phyloP scores from a whole-genome alignment of 2,329 filamentous ascomycete species.

The Neoarthrinium moseri region DNA sequence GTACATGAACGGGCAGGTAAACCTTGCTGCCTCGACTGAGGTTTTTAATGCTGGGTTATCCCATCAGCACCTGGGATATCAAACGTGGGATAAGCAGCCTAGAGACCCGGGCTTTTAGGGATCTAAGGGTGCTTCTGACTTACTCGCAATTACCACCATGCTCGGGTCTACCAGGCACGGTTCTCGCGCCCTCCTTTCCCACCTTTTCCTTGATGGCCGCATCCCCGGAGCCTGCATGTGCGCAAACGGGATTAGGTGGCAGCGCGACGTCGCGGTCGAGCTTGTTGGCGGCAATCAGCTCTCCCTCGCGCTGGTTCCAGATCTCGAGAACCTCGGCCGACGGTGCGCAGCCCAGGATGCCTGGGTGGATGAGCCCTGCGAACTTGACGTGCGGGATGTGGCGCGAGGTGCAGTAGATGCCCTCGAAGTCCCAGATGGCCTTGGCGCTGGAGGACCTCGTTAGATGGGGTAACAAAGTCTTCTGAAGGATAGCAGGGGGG shows the following conservation, averaged over 20 bases:
- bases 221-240: constrained; percentile 67
- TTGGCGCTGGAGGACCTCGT: too few relatives aligned
- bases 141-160: constrained; percentile 85
- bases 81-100: background rate
- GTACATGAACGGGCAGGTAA: constrained; percentile 83
- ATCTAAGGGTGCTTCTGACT: constrained; percentile 9
- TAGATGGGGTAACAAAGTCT: too few relatives aligned
- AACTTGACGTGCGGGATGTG: constrained; percentile 89
- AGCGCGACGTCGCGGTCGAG: constrained; percentile 72
- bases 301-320: constrained; percentile 82
- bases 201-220: constrained; percentile 63
- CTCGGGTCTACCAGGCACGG: constrained; percentile 80
- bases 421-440: constrained; percentile 58
- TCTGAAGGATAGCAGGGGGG: too few relatives aligned
- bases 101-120: too few relatives aligned
- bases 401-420: constrained; percentile 69
- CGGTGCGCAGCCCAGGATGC: constrained; percentile 87
- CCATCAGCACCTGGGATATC: constrained; percentile 13
- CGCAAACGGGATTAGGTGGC: constrained; percentile 69
- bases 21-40: constrained; percentile 76
- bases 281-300: constrained; percentile 70
- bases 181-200: constrained; percentile 76
- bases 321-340: constrained; percentile 72
- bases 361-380: constrained; percentile 85
- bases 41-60: constrained; percentile 67